Evolutionary conservation across 768 basidiomycete species (phyloP).

Genomic region (Auricularia sp.): DNA sequence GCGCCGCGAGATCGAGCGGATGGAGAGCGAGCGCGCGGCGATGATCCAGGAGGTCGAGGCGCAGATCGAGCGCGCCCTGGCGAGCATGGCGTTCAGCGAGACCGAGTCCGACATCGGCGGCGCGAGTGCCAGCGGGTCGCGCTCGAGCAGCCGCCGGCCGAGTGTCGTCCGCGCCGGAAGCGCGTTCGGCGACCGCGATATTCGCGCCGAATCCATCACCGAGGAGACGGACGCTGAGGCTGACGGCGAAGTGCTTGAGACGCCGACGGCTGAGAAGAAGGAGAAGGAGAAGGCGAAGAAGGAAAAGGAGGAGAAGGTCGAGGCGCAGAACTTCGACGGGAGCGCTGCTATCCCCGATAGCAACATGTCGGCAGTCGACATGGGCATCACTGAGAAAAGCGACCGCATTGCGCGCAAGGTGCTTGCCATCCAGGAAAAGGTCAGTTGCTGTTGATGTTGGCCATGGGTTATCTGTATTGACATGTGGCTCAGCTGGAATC

Average conservation of each 20-base stretch:
- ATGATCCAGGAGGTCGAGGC: conserved; percentile 93
- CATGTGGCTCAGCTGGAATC: conserved; percentile 50
- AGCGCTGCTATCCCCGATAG: conserved; percentile 58
- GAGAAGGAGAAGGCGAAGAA: conserved; percentile 53
- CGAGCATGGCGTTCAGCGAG: conserved; percentile 65
- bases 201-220: not conserved
- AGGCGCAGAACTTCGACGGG: conserved; percentile 55
- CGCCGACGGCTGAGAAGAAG: conserved; percentile 28
- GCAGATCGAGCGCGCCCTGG: conserved; percentile 79
- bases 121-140: conserved; percentile 32
- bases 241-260: conserved; percentile 23
- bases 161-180: conserved; percentile 42
- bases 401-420: conserved; percentile 86
- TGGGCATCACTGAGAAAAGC: conserved; percentile 73
- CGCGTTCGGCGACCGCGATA: conserved; percentile 21
- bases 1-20: conserved; percentile 74
- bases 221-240: conserved; percentile 17
- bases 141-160: conserved; percentile 59
- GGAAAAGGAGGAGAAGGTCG: conserved; percentile 29
- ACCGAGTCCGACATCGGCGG: conserved; percentile 48
- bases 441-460: conserved; percentile 23
- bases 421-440: conserved; percentile 84
- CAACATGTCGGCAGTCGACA: conserved; percentile 79
- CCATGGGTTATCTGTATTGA: conserved; percentile 2
- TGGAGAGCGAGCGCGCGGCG: conserved; percentile 78